Conservation (phyloP, 192 early-diverging fungal genomes). For the Glomus cerebriforme region DNA sequence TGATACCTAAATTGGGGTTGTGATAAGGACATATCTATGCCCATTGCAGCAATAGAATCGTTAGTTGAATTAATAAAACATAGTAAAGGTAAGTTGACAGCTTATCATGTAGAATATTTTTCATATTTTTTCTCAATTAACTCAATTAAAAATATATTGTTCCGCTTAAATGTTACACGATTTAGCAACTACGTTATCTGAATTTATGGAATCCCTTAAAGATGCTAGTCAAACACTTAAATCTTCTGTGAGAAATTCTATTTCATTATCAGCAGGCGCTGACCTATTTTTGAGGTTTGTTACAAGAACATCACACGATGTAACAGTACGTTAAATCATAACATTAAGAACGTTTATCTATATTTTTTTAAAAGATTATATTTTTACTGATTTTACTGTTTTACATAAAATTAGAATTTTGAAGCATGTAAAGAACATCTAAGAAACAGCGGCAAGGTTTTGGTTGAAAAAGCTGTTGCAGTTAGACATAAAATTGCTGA, state of each 20-base stretch:
- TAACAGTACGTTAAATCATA: conserved; percentile 47
- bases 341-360: conserved; percentile 35
- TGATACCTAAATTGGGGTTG: background rate
- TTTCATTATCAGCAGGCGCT: conserved; percentile 85
- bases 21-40: conserved; percentile 66
- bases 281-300: conserved; percentile 80
- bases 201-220: conserved; percentile 81
- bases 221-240: conserved; percentile 69
- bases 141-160: conserved; percentile 5
- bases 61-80: conserved; percentile 68
- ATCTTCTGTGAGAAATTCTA: conserved; percentile 66
- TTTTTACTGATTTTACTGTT: background rate
- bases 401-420: conserved; percentile 54
- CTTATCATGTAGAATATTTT: background rate
- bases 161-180: background rate
- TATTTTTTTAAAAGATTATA: background rate
- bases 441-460: conserved; percentile 67
- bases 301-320: conserved; percentile 60
- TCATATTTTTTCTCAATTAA: background rate
- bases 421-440: conserved; percentile 70
- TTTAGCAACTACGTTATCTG: conserved; percentile 83
- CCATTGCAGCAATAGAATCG: conserved; percentile 74
- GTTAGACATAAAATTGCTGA: conserved; percentile 80
- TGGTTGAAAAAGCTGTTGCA: conserved; percentile 71
- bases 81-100: conserved; percentile 46